phyloP scores from a whole-genome alignment of 2,329 filamentous ascomycete species.

The Aspergillus thermomutatus region DNA sequence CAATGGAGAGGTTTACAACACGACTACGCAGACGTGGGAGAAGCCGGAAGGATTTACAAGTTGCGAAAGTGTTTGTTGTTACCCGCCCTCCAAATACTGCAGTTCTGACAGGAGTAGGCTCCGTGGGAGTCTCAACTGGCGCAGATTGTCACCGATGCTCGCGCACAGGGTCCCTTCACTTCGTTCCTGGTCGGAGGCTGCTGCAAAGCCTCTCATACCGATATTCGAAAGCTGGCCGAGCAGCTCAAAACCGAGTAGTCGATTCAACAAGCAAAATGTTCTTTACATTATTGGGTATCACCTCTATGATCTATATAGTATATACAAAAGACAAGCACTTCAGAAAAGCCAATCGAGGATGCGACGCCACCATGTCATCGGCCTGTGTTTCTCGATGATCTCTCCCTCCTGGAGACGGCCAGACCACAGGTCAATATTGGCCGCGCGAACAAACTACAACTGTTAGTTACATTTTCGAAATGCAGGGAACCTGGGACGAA shows the following conservation, averaged over 20 bases:
- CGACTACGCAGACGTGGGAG: slow-evolving; percentile 59
- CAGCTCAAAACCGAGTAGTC: slow-evolving; percentile 10
- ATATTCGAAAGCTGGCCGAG: slow-evolving; percentile 31
- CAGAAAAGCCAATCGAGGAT: slow-evolving; percentile 27
- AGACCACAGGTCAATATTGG: slow-evolving; percentile 30
- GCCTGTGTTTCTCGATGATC: slow-evolving; percentile 16
- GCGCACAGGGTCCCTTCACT: slow-evolving; percentile 24
- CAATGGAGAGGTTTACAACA: slow-evolving; percentile 65
- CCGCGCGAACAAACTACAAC: slow-evolving; percentile 21
- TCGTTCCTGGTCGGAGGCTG: slow-evolving; percentile 45
- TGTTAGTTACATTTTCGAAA: not conserved
- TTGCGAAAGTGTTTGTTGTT: slow-evolving; percentile 13
- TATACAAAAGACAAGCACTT: slow-evolving; percentile 15
- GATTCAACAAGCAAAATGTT: slow-evolving; percentile 4
- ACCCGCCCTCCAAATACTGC: not conserved
- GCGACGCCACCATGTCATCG: slow-evolving; percentile 18
- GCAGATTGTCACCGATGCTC: slow-evolving; percentile 29
- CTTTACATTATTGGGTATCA: slow-evolving; percentile 11
- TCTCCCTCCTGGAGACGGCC: slow-evolving; percentile 31
- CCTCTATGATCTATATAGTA: slow-evolving; percentile 13
- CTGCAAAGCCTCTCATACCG: slow-evolving; percentile 42
- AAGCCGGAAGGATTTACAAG: slow-evolving; percentile 18
- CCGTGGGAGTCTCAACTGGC: slow-evolving; percentile 39
- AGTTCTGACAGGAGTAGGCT: slow-evolving; percentile 17
- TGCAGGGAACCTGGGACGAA: slow-evolving; percentile 16